Evolutionary conservation across 2,329 filamentous ascomycete genomes (phyloP), one percentile per base, ranked within the genome.

Genomic region (Penicillium sumatraense): DNA sequence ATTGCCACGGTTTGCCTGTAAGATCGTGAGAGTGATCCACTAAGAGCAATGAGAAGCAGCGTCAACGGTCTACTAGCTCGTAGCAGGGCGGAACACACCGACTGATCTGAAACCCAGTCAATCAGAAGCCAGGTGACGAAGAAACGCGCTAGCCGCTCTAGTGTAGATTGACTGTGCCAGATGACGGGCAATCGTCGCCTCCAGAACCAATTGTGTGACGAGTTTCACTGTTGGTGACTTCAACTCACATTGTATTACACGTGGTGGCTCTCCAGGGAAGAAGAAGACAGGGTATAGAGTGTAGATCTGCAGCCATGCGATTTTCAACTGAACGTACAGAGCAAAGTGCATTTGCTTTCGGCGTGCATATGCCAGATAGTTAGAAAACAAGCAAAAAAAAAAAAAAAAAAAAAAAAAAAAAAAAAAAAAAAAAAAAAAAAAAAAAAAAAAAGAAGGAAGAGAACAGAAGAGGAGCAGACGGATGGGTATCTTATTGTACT

Each of bases 131-230:
- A 16, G 4, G n/a, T 18, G 35, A 38, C 10, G 35, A 31, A 29
- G 49, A 51, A 14, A 55, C 51, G 36, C 52, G 49, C 55, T 49
- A 60, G 47, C 36, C 36, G 52, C 49, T 51, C 49, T 45, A 23
- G 31, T 20, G 11, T 21, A 51, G 47, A 49, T 42, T 18, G 29
- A 42, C 38, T 54, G 36, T 54, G 45, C 45, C 36, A 26, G 40
- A 20, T 42, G 44, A 9, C 45, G 27, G 29, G 2, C n/a, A 8
- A 29, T 14, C n/a, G 36, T 38, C 27, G 31, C 1, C 16, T 46
- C 20, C 16, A 33, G 31, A 18, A 13, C 53, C 53, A 56, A 58
- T 58, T 3, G 49, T 14, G 11, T 23, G 29, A 18, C 11, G 10
- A 24, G 9, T 3, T 47, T 31, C 4, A 21, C 5, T 52, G 56